Conservation (phyloP, 2,329 filamentous ascomycete genomes). For the Exophiala oligosperma region DNA sequence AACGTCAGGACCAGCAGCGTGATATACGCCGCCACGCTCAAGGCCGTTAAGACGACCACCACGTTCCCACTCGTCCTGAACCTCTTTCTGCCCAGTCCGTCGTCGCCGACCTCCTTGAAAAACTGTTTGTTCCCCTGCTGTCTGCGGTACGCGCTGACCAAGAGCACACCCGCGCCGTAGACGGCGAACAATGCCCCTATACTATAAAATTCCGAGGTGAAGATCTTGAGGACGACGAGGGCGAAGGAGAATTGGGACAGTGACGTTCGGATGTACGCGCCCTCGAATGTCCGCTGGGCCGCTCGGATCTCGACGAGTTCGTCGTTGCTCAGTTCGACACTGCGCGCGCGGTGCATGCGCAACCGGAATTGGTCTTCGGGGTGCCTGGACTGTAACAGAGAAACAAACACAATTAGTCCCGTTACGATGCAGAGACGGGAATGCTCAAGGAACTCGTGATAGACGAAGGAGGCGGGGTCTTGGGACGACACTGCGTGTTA, state of each 20-base stretch:
- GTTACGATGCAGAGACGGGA: too few species aligned
- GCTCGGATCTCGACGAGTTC: slow-evolving; percentile 95
- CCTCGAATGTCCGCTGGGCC: slow-evolving; percentile 94
- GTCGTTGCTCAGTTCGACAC: slow-evolving; percentile 74
- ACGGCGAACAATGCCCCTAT: slow-evolving; percentile 95
- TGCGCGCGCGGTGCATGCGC: slow-evolving; percentile 79
- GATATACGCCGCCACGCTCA: slow-evolving; percentile 63
- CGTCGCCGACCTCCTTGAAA: slow-evolving; percentile 60
- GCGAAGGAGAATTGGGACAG: slow-evolving; percentile 94
- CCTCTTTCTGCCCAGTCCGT: slow-evolving; percentile 60
- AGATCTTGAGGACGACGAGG: slow-evolving; percentile 92
- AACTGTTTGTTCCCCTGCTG: slow-evolving; percentile 94
- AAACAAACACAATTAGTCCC: background rate
- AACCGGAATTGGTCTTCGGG: slow-evolving; percentile 74
- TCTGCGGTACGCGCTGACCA: slow-evolving; percentile 80
- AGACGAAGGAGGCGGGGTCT: background rate
- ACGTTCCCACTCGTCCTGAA: slow-evolving; percentile 68
- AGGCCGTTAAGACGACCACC: slow-evolving; percentile 60
- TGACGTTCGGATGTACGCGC: slow-evolving; percentile 92
- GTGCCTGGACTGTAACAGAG: slow-evolving; percentile 44
- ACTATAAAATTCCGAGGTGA: slow-evolving; percentile 92
- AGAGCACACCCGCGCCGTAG: slow-evolving; percentile 81
- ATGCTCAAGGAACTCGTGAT: too few species aligned
- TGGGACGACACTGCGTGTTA: too few species aligned
- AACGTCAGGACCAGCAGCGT: slow-evolving; percentile 61